phyloP scores from a whole-genome alignment of 2,329 filamentous ascomycete genomes.

The Didymella arachidicola region DNA sequence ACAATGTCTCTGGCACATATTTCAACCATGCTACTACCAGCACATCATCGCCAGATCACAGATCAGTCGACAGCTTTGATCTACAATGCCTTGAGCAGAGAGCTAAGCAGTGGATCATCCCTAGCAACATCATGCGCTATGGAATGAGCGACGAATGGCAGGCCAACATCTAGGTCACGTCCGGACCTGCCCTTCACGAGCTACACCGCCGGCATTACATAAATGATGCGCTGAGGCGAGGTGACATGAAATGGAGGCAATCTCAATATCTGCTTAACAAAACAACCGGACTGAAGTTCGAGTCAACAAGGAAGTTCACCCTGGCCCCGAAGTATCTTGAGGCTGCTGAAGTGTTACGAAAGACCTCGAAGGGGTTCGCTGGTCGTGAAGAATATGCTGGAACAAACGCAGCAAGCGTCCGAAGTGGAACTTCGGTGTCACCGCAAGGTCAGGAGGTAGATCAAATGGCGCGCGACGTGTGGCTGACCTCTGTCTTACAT shows the following conservation, averaged over 20 bases:
- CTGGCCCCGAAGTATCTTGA: not conserved
- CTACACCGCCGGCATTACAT: not conserved
- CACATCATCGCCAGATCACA: not conserved
- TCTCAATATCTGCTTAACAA: not conserved
- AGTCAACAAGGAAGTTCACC: not conserved
- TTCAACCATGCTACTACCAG: not conserved
- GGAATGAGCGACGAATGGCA: conserved; percentile 1
- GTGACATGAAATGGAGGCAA: not conserved
- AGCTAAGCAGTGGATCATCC: not conserved
- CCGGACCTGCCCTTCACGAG: not conserved
- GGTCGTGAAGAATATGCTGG: not conserved
- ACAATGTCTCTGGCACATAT: not conserved
- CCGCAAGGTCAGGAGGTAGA: not conserved
- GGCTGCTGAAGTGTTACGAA: not conserved
- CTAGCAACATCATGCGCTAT: not conserved
- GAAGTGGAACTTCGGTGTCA: not conserved
- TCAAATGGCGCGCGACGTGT: not conserved
- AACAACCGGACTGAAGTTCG: not conserved
- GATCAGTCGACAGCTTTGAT: not conserved
- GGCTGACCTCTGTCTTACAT: not conserved
- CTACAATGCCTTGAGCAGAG: no score
- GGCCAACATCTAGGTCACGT: not conserved
- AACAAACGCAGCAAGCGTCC: not conserved
- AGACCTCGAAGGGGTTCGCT: no score
- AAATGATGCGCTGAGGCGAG: not conserved